Conservation (phyloP, 768 basidiomycete genomes). For the Mycena galopus region DNA sequence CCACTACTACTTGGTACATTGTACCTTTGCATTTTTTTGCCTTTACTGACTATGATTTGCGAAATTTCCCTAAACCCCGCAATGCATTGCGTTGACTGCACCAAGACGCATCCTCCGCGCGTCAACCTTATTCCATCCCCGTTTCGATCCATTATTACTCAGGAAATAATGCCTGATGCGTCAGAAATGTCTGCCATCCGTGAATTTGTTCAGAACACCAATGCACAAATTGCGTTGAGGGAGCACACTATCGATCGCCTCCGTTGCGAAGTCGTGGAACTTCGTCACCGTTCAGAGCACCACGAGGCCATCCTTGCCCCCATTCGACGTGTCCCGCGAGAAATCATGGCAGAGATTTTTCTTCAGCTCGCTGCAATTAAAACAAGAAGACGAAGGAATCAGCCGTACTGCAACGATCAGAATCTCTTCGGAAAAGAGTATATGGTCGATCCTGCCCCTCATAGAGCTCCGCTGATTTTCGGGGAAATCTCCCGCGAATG, state of each 20-base stretch:
- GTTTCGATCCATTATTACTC: neutral
- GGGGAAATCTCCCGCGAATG: neutral
- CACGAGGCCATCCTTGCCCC: constrained; percentile 13
- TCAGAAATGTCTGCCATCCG: neutral
- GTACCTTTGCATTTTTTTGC: too few species aligned
- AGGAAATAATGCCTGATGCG: neutral
- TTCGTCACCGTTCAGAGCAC: neutral
- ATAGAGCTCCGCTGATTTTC: neutral
- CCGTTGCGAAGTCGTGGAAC: constrained; percentile 1
- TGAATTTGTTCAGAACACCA: neutral
- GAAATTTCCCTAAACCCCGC: too few species aligned
- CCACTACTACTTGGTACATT: neutral
- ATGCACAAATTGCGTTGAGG: neutral
- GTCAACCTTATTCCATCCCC: neutral
- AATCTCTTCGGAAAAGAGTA: neutral
- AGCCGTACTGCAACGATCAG: neutral
- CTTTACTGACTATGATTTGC: too few species aligned
- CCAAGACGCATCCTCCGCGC: constrained; percentile 2
- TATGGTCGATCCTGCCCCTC: neutral
- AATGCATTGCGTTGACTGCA: neutral
- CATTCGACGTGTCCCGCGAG: constrained; percentile 1
- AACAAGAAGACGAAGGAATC: neutral
- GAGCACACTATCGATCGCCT: neutral
- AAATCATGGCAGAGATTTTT: constrained; percentile 6
- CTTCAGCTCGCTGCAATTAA: neutral